Base-by-base conservation (phyloP, 768 basidiomycete genomes). In the Tephrocybe sp. region DNA sequence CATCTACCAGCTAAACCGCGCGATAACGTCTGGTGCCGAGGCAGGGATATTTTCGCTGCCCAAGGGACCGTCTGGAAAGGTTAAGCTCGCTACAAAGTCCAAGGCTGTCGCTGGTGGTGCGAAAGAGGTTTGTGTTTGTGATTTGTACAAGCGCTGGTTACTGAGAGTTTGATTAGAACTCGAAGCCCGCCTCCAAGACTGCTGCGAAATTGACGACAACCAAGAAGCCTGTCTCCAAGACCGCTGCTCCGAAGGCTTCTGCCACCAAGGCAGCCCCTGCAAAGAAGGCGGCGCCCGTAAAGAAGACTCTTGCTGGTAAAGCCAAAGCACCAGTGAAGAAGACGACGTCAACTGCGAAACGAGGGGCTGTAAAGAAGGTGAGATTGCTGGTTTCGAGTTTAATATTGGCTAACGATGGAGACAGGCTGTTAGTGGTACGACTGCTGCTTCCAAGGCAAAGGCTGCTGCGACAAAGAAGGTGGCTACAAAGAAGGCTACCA, bases 11-110 rank as follows among this genome's bases (percentile, higher is more conserved):
- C 74, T 95, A 63, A 82, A 82, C 60, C 80, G 79, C 51, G 89
- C 90, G 50, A 89, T 94, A 66, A 68, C 78, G 35, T 68, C 73
- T 44, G 91, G 91, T 41, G 78, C 79, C 28, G 86, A 89, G 65
- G 43, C 36, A 24, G 71, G 69, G 13, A 54, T 69, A 9, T 74
- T 73, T 41, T 52, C 66, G 2, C 59, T 69, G 28, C 72, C 73
- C 60, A 74, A 69, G 57, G 68, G 75, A 11, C 69, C 76, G 2
- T 78, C 80, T 16, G 85, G 85, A 49, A 82, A 83, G 60, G 78
- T 87, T 57, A 86, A 84, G 69, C 74, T 86, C 11, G 77, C 80
- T 7, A 30, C 36, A 18, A 25, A 41, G 2, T 76, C 79, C 18
- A 86, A 84, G 70, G 62, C 62, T 38, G 55, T 70, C 7, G 60